Conservation (phyloP, 495 filamentous ascomycete species). For the Trichocladium uniseriatum region DNA sequence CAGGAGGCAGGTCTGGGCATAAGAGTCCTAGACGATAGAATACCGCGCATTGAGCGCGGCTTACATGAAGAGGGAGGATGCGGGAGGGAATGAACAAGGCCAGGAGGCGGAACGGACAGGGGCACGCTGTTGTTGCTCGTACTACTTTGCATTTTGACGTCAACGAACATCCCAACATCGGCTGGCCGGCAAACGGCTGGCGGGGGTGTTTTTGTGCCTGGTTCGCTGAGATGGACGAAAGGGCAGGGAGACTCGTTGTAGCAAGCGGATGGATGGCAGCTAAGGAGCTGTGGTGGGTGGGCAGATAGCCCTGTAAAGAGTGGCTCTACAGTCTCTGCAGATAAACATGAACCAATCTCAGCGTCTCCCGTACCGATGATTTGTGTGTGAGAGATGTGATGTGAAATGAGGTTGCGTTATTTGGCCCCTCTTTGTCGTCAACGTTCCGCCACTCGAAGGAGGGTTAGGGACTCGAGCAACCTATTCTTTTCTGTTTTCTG, state of each 20-base stretch:
- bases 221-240: neutral
- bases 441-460: neutral
- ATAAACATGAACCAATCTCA: slow-evolving; percentile 9
- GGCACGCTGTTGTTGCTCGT: neutral
- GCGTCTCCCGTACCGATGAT: neutral
- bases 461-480: no score
- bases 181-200: neutral
- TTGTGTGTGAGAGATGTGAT: neutral
- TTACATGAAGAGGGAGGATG: neutral
- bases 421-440: neutral
- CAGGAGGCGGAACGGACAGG: neutral
- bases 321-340: slow-evolving; percentile 10
- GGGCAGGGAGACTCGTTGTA: neutral
- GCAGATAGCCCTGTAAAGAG: neutral
- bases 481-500: no score
- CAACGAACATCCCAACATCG: neutral
- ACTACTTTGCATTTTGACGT: neutral
- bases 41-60: no score
- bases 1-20: neutral
- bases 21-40: no score
- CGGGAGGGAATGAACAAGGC: neutral
- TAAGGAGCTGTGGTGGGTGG: no score
- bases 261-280: neutral
- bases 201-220: neutral
- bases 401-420: neutral